phyloP scores from a whole-genome alignment of 2,329 filamentous ascomycete species.

The Diplodia scrobiculata region DNA sequence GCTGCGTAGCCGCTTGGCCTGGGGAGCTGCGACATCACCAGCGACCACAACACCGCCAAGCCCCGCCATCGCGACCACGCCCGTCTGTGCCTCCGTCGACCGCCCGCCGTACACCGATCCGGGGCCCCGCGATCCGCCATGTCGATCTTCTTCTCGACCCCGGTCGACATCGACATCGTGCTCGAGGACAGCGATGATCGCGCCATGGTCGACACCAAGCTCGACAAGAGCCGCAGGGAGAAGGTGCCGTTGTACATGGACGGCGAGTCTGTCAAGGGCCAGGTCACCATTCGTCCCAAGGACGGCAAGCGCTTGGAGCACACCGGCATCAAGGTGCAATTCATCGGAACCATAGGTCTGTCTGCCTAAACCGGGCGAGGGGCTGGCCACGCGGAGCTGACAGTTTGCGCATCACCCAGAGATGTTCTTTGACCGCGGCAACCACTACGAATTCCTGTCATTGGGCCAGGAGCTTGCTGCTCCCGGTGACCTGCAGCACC shows the following conservation, averaged over 20 bases:
- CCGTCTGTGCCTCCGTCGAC: constrained; percentile 17
- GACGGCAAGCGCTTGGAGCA: constrained; percentile 98
- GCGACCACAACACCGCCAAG: constrained; percentile 12
- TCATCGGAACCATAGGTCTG: constrained; percentile 93
- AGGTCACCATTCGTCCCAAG: constrained; percentile 91
- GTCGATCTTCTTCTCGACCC: constrained; percentile 94
- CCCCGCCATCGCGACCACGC: constrained; percentile 10
- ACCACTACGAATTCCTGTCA: constrained; percentile 98
- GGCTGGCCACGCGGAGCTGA: constrained; percentile 15
- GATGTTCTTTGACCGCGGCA: constrained; percentile 99
- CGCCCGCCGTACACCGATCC: not conserved
- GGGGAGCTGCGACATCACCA: constrained; percentile 12
- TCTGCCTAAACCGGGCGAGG: not conserved
- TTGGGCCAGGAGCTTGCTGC: constrained; percentile 95
- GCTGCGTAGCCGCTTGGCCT: constrained; percentile 3
- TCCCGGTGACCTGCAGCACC: constrained; percentile 95
- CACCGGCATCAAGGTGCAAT: constrained; percentile 98
- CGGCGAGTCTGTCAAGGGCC: constrained; percentile 95
- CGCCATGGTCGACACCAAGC: constrained; percentile 94
- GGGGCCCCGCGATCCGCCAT: constrained; percentile 53
- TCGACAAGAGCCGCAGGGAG: constrained; percentile 96
- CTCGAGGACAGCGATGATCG: constrained; percentile 93
- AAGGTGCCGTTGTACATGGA: constrained; percentile 97
- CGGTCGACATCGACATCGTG: constrained; percentile 97
- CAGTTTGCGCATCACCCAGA: constrained; percentile 56